Base-by-base conservation (phyloP, 2,329 filamentous ascomycete genomes). In the Lojkania enalia region DNA sequence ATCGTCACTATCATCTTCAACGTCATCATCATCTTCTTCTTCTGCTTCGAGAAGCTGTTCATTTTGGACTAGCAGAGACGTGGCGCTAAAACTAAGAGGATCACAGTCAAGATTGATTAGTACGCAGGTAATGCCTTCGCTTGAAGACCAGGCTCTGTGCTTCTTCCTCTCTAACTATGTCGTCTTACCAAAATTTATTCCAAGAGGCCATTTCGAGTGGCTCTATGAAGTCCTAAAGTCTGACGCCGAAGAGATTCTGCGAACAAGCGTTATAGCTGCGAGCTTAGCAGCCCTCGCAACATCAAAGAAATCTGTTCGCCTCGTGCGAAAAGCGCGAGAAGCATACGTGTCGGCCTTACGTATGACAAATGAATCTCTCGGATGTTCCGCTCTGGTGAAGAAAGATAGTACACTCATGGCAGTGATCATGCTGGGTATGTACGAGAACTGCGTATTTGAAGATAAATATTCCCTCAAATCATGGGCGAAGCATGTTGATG, bases 401-500 rank as follows among this genome's bases (percentile, higher is more conserved):
- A 54, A 57, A 47, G 58, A 64, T 23, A 60, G 53, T 38, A 65
- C 62, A 3, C 46, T 66, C 3, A 49, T 64, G 4, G 53, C 62
- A 7, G 60, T 64, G n/a, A 58, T 64, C 14, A 49, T 66, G 50
- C 54, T 70, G 4, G 61, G 66, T 4, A 48, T 67, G 41, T 69
- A 66, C 33, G 67, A 70, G 41, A 63, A 55, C 37, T 58, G 66
- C 16, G 54, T 55, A 5, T 66, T 59, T 30, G 49, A 59, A 19
- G 52, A 49, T 32, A 52, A 56, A 16, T 43, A 55, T 14, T 66
- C 67, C 6, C 39, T 67, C n/a, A 45, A 51, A 36, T 52, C 61
- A 3, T 70, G 65, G 64, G 51, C 47, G 19, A 59, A 58, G 14
- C 68, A 71, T 41, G 52, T 67, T 14, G 55, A 61, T 35, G 67